Percentiles rank a stretch among this genome's conserved stretches.
Evolutionary conservation across 345 rosid species (phyloP).

Genomic region (Euphorbia pulcherrima): DNA sequence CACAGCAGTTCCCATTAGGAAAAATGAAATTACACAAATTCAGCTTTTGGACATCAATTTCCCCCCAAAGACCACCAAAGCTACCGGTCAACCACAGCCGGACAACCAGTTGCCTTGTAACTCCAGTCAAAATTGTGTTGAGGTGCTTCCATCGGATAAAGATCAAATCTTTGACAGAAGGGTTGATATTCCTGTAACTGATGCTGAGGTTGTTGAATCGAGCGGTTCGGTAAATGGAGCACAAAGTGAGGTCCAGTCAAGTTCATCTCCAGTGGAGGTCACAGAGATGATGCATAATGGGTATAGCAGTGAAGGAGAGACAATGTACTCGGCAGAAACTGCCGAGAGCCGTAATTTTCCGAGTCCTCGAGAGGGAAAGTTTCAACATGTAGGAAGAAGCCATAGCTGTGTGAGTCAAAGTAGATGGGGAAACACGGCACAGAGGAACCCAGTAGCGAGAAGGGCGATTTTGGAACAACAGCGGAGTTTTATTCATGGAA

Average conservation of each 20-base stretch:
- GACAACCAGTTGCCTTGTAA: slow-evolving; percentile 28
- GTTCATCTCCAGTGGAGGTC: slow-evolving; percentile 46
- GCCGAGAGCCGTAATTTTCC: slow-evolving; percentile 92
- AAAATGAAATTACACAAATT: slow-evolving; percentile 46
- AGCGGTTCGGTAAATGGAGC: slow-evolving; percentile 63
- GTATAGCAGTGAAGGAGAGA: slow-evolving; percentile 77
- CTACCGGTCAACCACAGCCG: slow-evolving; percentile 22
- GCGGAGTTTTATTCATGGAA: slow-evolving; percentile 73
- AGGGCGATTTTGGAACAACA: slow-evolving; percentile 62
- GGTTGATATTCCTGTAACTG: slow-evolving; percentile 18
- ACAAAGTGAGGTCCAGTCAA: slow-evolving; percentile 58
- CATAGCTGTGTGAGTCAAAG: slow-evolving; percentile 78
- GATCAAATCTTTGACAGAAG: slow-evolving; percentile 23
- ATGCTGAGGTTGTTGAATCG: slow-evolving; percentile 57
- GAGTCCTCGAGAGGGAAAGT: slow-evolving; percentile 62
- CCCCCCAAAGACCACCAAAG: slow-evolving; percentile 53
- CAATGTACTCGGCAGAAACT: slow-evolving; percentile 98
- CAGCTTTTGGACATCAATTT: slow-evolving; percentile 91
- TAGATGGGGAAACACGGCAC: slow-evolving; percentile 61
- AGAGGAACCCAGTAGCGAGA: slow-evolving; percentile 42
- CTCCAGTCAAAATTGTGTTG: slow-evolving; percentile 29
- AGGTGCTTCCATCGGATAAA: slow-evolving; percentile 33
- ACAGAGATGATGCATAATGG: slow-evolving; percentile 43
- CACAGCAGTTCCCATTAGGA: slow-evolving; percentile 58
- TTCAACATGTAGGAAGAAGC: slow-evolving; percentile 76